These are phyloP conservation scores for Cyberlindnera meyerae DNA, from an alignment of 805 yeast species.

Conservation along the genomic window DNA sequence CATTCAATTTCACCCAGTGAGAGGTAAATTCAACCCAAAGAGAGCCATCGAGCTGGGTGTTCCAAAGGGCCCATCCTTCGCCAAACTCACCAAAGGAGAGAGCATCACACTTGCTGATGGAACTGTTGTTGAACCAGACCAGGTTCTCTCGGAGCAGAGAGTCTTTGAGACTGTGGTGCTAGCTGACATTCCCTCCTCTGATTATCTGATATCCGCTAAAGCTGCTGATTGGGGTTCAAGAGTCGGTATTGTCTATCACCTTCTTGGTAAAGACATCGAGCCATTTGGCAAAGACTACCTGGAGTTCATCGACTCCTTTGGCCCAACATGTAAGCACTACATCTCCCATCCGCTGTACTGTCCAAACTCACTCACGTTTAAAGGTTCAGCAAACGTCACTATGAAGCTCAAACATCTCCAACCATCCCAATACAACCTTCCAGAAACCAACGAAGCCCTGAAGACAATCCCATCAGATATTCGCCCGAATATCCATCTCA, in stretches of 20 bases:
- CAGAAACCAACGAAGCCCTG: slow-evolving; percentile 29
- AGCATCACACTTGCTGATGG: slow-evolving; percentile 58
- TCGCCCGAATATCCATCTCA: slow-evolving; percentile 12
- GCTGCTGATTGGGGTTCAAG: slow-evolving; percentile 30
- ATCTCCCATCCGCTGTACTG: slow-evolving; percentile 68
- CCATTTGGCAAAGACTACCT: slow-evolving; percentile 39
- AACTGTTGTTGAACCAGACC: slow-evolving; percentile 51
- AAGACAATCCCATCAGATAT: slow-evolving; percentile 26
- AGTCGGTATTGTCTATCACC: slow-evolving; percentile 63
- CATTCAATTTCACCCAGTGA: slow-evolving; percentile 55
- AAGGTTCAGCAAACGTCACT: slow-evolving; percentile 46
- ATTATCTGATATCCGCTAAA: slow-evolving; percentile 36
- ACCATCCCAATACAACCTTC: slow-evolving; percentile 35
- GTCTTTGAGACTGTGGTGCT: slow-evolving; percentile 56
- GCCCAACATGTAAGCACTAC: slow-evolving; percentile 48
- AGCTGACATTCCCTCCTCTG: slow-evolving; percentile 62
- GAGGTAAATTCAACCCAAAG: slow-evolving; percentile 71
- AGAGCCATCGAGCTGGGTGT: slow-evolving; percentile 69
- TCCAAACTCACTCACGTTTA: slow-evolving; percentile 56
- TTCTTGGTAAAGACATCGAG: slow-evolving; percentile 61
- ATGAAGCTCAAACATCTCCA: slow-evolving; percentile 55
- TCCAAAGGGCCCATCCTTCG: slow-evolving; percentile 56
- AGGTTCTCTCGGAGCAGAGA: slow-evolving; percentile 65
- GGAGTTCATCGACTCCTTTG: slow-evolving; percentile 51
- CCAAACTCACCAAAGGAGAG: slow-evolving; percentile 55